A percentile compares a stretch with the other conserved stretches of the same genome.
Evolutionary conservation across 2,329 filamentous ascomycete genomes (phyloP).

Genomic region (Mariannaea sp.): DNA sequence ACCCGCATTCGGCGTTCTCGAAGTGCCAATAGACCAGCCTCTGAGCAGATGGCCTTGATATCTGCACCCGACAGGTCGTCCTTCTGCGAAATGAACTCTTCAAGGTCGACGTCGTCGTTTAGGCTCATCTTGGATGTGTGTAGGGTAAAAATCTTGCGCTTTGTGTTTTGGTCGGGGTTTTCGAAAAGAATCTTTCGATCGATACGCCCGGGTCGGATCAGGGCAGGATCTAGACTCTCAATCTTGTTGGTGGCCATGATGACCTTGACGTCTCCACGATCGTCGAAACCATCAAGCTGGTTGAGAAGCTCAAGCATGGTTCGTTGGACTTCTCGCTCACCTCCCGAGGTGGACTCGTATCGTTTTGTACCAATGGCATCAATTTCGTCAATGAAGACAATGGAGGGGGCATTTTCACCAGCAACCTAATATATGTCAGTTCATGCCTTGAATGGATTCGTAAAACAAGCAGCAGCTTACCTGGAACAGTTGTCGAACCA

Average conservation of each 20-base stretch:
- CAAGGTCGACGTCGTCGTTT: slow-evolving; percentile 93
- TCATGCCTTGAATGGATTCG: background rate
- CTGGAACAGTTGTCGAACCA: slow-evolving; percentile 96
- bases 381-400: slow-evolving; percentile 99
- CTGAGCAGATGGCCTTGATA: slow-evolving; percentile 98
- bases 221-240: slow-evolving; percentile 90
- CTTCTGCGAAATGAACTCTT: slow-evolving; percentile 98
- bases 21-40: slow-evolving; percentile 91
- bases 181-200: slow-evolving; percentile 91
- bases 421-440: slow-evolving; percentile 66
- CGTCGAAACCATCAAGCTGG: slow-evolving; percentile 97
- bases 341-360: slow-evolving; percentile 95
- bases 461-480: slow-evolving; percentile 45
- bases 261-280: slow-evolving; percentile 98
- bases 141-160: slow-evolving; percentile 96
- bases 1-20: slow-evolving; percentile 96
- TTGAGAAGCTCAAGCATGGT: slow-evolving; percentile 99
- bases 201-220: slow-evolving; percentile 96
- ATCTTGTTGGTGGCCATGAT: slow-evolving; percentile 99
- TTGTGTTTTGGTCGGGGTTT: slow-evolving; percentile 79
- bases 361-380: slow-evolving; percentile 98
- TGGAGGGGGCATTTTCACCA: slow-evolving; percentile 93
- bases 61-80: slow-evolving; percentile 96
- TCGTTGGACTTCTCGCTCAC: slow-evolving; percentile 95
- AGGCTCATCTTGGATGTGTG: slow-evolving; percentile 99